Conservation (phyloP, 345 rosid genomes). For the Ceriops decandra region DNA sequence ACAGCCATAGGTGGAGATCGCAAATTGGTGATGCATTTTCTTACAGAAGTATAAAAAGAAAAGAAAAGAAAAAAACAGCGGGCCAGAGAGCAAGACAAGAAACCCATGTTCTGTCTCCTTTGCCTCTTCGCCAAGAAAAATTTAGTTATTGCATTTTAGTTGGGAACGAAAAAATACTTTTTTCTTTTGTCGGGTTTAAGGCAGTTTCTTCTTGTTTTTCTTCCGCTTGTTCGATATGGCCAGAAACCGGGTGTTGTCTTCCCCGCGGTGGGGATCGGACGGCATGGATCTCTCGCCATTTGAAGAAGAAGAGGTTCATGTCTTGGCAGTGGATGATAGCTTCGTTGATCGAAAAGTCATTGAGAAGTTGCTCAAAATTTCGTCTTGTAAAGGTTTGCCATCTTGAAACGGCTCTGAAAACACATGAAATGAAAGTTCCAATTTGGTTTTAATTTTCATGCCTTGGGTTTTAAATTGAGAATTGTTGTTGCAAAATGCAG, state of each 20-base stretch:
- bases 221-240: conserved; percentile 31
- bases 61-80: neutral
- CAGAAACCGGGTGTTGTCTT: conserved; percentile 43
- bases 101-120: conserved; percentile 1
- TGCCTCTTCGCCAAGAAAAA: neutral
- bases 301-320: conserved; percentile 17
- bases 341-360: conserved; percentile 33
- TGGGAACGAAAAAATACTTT: neutral
- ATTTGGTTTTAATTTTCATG: neutral
- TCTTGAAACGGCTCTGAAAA: neutral
- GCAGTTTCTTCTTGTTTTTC: neutral
- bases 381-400: conserved; percentile 64
- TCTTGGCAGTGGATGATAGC: conserved; percentile 35
- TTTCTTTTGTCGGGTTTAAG: no score
- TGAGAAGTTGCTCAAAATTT: conserved; percentile 46
- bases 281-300: conserved; percentile 34
- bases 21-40: neutral
- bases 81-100: neutral
- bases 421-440: neutral
- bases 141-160: neutral
- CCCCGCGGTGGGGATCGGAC: conserved; percentile 43
- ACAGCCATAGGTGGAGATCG: conserved; percentile 18
- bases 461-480: neutral
- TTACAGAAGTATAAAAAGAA: neutral
- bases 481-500: conserved; percentile 29